These are phyloP conservation scores for Themeda triandra DNA, from an alignment of 176 grass and related monocot species.

Conservation along the genomic window DNA sequence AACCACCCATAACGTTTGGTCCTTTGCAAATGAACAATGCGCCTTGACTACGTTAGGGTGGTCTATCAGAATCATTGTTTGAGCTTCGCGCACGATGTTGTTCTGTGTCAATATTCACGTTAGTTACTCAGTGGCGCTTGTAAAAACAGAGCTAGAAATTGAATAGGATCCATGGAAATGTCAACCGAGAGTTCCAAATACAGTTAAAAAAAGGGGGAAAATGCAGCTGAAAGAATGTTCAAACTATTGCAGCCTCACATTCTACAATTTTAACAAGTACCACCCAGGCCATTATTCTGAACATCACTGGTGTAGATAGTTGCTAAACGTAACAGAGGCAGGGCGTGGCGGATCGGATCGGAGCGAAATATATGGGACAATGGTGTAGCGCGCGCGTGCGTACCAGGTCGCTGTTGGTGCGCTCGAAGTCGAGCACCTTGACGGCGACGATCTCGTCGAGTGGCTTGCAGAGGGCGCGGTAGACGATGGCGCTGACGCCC, in stretches of 20 bases:
- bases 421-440: constrained; percentile 95
- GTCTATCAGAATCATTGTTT: constrained; percentile 90
- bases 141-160: background rate
- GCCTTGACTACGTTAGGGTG: constrained; percentile 92
- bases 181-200: background rate
- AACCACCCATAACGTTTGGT: constrained; percentile 74
- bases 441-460: constrained; percentile 73
- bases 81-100: constrained; percentile 92
- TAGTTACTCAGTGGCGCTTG: background rate
- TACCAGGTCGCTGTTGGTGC: constrained; percentile 91
- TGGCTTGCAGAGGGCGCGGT: constrained; percentile 70
- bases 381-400: constrained; percentile 13
- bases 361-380: background rate
- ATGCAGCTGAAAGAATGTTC: background rate
- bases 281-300: background rate
- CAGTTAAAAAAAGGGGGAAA: background rate
- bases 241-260: background rate
- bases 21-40: constrained; percentile 79
- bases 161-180: background rate
- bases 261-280: background rate
- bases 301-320: background rate
- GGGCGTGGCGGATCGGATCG: background rate
- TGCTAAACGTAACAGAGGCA: background rate
- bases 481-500: constrained; percentile 80
- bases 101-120: constrained; percentile 37